Evolutionary conservation across 1,284 basidiomycete species (phyloP), one percentile per base, ranked within the genome.

Genomic region (Cutaneotrichosporon mucoides): DNA sequence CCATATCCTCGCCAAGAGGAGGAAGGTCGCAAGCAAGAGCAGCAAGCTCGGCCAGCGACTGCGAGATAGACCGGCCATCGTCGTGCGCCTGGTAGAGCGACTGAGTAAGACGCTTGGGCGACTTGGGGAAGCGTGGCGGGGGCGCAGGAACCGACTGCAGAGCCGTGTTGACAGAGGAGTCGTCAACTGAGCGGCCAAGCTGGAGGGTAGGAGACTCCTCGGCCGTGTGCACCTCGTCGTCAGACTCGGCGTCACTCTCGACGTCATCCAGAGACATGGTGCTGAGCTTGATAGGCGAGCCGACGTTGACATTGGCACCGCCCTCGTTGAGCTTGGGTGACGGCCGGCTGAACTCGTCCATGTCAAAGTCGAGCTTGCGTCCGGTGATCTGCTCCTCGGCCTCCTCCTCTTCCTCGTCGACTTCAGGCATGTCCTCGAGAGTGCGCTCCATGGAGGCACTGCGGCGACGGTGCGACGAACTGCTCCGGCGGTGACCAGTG

Each of bases 41-140:
- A 1, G 62, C 62, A 13, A 64, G 59, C 57, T 64, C 62, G 34
- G 62, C 62, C 5, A 64, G 57, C 43, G 62, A 64, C 24, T 44
- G 59, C 48, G 62, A 61, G 44, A 64, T 61, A 11, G 62, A 64
- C 8, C 49, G 33, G 4, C 62, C 62, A 44, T 64, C 62, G 57
- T 64, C 62, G 51, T 64, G 57, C 0, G 46, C 55, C 41, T 53
- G 46, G 59, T 61, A 64, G 33, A 64, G 51, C 41, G 54, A 53
- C 37, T 4, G 42, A 4, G 42, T 40, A 46, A 41, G 16, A 40
- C 62, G 56, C 11, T 34, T 16, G 1, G 57, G 56, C 15, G 52
- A 59, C 55, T 59, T 64, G 35, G 57, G 56, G 34, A 6, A 42
- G n/a, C 45, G 41, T 11, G 40, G 43, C 11, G 36, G 43, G 6